These are phyloP conservation scores for Chrysanthemum makinoi DNA, from an alignment of 129 eudicot genomes.

Conservation along the genomic window DNA sequence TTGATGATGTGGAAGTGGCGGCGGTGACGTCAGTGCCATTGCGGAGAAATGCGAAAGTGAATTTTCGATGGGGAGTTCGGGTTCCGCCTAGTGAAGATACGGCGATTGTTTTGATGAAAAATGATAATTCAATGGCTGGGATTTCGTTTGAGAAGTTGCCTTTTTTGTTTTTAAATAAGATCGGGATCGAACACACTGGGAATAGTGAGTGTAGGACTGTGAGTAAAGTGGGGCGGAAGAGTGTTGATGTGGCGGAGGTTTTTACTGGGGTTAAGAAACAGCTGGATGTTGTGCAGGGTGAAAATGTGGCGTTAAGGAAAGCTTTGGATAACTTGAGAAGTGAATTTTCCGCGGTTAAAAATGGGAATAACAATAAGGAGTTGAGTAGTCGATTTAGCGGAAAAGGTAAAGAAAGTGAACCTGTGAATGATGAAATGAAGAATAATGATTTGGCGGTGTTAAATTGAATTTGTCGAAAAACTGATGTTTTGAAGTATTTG, in stretches of 20 bases:
- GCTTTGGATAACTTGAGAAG: conserved; percentile 51
- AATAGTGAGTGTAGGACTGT: conserved; percentile 15
- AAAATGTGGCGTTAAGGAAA: conserved; percentile 56
- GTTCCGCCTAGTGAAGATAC: conserved; percentile 42
- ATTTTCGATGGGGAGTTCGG: conserved; percentile 75
- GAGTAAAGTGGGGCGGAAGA: conserved; percentile 4
- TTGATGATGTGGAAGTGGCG: conserved; percentile 44
- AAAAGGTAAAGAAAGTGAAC: no score
- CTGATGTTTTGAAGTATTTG: no score
- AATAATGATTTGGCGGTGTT: no score
- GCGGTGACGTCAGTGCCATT: conserved; percentile 62
- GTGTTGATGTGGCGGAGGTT: conserved; percentile 43
- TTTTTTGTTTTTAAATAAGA: conserved; percentile 63
- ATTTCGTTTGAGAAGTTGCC: conserved; percentile 46
- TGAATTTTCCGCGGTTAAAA: conserved; percentile 46
- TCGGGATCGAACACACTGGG: conserved; percentile 73
- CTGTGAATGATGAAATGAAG: no score
- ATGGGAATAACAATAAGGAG: conserved; percentile 14
- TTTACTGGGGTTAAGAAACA: conserved; percentile 59
- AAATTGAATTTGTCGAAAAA: no score
- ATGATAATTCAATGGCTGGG: conserved; percentile 41
- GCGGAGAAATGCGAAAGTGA: conserved; percentile 49
- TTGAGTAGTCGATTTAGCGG: conserved; percentile 2
- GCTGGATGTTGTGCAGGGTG: conserved; percentile 50
- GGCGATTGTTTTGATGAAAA: conserved; percentile 36